Evolutionary conservation across 352 stramenopile genomes (phyloP).

Genomic region (Phytopythium oedochilum): DNA sequence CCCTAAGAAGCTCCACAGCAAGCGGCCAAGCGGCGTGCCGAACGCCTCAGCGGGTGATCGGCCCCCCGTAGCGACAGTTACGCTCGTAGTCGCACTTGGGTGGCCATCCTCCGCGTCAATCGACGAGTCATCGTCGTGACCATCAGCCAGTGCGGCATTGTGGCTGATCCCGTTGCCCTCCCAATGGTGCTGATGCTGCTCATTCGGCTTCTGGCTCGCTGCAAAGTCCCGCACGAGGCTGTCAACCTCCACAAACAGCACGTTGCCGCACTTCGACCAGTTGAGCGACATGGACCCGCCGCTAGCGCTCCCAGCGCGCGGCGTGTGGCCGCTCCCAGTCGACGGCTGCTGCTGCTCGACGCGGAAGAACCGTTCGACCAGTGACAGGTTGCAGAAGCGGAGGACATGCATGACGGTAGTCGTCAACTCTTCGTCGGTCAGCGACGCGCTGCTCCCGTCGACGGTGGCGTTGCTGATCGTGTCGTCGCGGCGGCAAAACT

Average conservation of each 20-base stretch:
- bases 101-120: not conserved
- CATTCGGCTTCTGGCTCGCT: constrained; percentile 39
- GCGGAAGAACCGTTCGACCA: constrained; percentile 70
- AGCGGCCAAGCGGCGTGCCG: constrained; percentile 48
- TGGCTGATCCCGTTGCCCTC: not conserved
- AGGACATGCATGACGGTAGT: constrained; percentile 53
- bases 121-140: not conserved
- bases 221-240: constrained; percentile 72
- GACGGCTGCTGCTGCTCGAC: constrained; percentile 9
- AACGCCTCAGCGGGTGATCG: constrained; percentile 44
- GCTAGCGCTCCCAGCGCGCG: constrained; percentile 7
- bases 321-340: constrained; percentile 14
- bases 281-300: constrained; percentile 29
- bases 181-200: constrained; percentile 14
- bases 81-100: not conserved
- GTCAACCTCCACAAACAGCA: constrained; percentile 82
- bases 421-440: constrained; percentile 63
- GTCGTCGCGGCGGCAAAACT: constrained; percentile 39
- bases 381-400: constrained; percentile 71
- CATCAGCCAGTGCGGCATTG: not conserved
- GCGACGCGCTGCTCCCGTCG: constrained; percentile 1
- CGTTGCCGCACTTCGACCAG: constrained; percentile 81
- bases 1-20: constrained; percentile 78
- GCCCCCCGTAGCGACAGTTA: constrained; percentile 1
- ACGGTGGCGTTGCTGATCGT: constrained; percentile 10